These are phyloP conservation scores for Pichia eremophila DNA, from an alignment of 805 yeast genomes.

Conservation along the genomic window DNA sequence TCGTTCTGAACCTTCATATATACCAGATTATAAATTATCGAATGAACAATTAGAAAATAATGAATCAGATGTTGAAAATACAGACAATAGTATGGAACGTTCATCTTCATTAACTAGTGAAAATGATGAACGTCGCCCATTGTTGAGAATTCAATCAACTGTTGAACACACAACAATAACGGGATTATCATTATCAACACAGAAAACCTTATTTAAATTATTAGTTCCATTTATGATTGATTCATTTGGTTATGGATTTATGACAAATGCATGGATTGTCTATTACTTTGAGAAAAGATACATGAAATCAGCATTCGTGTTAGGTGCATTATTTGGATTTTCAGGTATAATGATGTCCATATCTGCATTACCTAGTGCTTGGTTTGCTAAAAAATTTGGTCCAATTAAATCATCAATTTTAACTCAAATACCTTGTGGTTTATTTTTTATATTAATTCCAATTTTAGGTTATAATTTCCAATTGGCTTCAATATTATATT, in stretches of 20 bases:
- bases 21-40: slow-evolving; percentile 15
- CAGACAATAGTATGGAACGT: not conserved
- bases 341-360: slow-evolving; percentile 56
- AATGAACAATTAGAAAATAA: not conserved
- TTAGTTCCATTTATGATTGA: slow-evolving; percentile 68
- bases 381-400: slow-evolving; percentile 56
- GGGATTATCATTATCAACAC: slow-evolving; percentile 36
- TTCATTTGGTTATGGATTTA: slow-evolving; percentile 81
- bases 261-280: slow-evolving; percentile 84
- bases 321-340: slow-evolving; percentile 61
- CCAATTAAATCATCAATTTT: slow-evolving; percentile 68
- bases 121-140: slow-evolving; percentile 5
- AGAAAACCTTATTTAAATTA: slow-evolving; percentile 36
- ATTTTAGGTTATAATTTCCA: slow-evolving; percentile 27
- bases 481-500: slow-evolving; percentile 40
- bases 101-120: not conserved
- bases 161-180: slow-evolving; percentile 19
- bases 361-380: slow-evolving; percentile 71
- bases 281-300: slow-evolving; percentile 63
- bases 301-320: slow-evolving; percentile 39
- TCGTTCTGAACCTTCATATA: slow-evolving; percentile 38
- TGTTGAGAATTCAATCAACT: slow-evolving; percentile 13
- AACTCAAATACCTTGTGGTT: slow-evolving; percentile 72
- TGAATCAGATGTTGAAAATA: not conserved
- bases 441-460: slow-evolving; percentile 50